Evolutionary conservation across 2,329 filamentous ascomycete genomes (phyloP).

Genomic region (Nemania diffusa): DNA sequence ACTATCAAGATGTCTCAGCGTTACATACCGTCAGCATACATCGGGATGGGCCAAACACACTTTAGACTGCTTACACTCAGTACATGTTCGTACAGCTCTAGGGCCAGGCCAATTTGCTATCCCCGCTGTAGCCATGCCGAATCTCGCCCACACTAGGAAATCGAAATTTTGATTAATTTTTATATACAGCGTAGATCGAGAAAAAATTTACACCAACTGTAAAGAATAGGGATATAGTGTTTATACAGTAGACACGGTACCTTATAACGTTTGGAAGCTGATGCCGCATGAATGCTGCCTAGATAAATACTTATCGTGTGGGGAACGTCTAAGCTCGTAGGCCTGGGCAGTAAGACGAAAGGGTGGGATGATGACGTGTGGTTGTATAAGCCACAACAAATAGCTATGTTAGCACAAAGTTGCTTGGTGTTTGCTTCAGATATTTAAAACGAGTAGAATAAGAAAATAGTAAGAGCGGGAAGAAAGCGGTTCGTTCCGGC

Average conservation of each 20-base stretch:
- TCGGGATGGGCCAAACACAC: constrained; percentile 33
- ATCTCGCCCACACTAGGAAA: not conserved
- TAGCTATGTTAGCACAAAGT: not conserved
- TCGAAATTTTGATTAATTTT: not conserved
- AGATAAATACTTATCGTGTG: not conserved
- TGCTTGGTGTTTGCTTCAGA: not conserved
- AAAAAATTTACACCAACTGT: not conserved
- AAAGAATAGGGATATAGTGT: not conserved
- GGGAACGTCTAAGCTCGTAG: not conserved
- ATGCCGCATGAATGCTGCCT: constrained; percentile 22
- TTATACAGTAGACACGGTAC: not conserved
- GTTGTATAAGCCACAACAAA: constrained; percentile 21
- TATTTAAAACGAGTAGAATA: not conserved
- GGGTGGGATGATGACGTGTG: constrained; percentile 3
- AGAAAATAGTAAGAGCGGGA: not conserved
- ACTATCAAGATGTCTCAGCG: constrained; percentile 36
- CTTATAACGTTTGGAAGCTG: constrained; percentile 14
- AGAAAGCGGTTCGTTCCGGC: not conserved
- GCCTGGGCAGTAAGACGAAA: not conserved
- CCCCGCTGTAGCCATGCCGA: constrained; percentile 39
- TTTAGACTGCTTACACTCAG: constrained; percentile 49
- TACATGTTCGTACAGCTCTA: constrained; percentile 47
- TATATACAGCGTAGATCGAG: not conserved
- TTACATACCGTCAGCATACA: constrained; percentile 20
- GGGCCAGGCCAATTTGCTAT: constrained; percentile 43